Conservation (phyloP, 2,329 filamentous ascomycete species). For the Alternaria panax region DNA sequence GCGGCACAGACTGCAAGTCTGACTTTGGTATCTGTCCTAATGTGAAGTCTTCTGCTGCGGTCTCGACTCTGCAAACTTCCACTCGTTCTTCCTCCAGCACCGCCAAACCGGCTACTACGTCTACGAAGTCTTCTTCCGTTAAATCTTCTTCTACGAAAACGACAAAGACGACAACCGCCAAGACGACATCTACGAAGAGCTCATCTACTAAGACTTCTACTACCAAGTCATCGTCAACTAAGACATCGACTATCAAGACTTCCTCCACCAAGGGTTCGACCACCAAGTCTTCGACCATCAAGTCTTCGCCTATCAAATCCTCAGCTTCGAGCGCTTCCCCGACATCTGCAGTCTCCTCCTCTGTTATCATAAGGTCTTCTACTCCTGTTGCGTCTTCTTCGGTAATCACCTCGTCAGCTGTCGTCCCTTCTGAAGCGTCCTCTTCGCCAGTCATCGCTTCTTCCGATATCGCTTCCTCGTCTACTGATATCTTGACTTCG, state of each 20-base stretch:
- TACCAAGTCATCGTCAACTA: neutral
- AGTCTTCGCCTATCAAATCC: no score
- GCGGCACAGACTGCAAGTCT: slow-evolving; percentile 3
- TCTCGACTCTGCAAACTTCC: neutral
- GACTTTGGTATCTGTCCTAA: neutral
- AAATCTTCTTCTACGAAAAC: neutral
- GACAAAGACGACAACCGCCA: neutral
- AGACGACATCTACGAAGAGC: neutral
- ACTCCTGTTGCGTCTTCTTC: neutral
- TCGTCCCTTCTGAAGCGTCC: neutral
- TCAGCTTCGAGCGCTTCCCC: neutral
- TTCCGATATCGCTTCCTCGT: neutral
- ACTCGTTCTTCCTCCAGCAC: neutral
- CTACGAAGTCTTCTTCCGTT: neutral
- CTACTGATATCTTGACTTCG: neutral
- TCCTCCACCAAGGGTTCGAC: neutral
- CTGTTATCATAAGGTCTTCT: neutral
- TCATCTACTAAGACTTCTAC: neutral
- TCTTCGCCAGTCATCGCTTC: neutral
- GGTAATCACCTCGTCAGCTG: neutral
- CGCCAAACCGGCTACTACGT: neutral
- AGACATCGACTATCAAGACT: neutral
- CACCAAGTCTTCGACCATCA: neutral
- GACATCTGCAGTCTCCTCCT: neutral
- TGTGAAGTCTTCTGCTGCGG: neutral